Evolutionary conservation across 305 asterid genomes (phyloP).

Genomic region (Fraxinus albicans): DNA sequence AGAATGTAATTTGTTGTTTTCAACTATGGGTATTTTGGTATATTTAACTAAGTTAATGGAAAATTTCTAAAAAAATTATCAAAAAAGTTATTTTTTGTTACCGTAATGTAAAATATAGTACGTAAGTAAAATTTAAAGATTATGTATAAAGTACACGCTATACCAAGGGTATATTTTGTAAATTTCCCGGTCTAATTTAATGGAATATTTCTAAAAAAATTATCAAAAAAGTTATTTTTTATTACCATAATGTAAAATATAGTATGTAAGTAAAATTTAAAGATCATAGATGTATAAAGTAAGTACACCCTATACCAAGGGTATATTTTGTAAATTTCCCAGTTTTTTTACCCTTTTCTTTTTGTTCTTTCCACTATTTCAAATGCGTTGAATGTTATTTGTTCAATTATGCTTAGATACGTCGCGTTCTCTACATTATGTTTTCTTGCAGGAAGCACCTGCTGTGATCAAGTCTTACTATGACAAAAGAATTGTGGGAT

Average conservation of each 20-base stretch:
- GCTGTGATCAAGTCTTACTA: constrained; percentile 52
- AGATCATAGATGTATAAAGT: neutral
- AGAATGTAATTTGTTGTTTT: neutral
- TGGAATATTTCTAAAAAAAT: neutral
- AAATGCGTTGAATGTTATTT: constrained; percentile 6
- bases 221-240: neutral
- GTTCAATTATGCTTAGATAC: constrained; percentile 3
- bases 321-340: neutral
- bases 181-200: neutral
- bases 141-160: neutral
- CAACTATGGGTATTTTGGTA: neutral
- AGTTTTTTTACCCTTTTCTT: neutral
- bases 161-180: neutral
- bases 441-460: constrained; percentile 51
- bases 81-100: too few relatives aligned
- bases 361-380: neutral
- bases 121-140: neutral
- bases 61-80: too few relatives aligned
- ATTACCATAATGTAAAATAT: neutral
- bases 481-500: constrained; percentile 52
- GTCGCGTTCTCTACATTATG: neutral
- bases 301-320: neutral
- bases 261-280: neutral
- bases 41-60: neutral
- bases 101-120: neutral